Evolutionary conservation across 495 filamentous ascomycete species (phyloP).

Genomic region (Chlorociboria aeruginascens): DNA sequence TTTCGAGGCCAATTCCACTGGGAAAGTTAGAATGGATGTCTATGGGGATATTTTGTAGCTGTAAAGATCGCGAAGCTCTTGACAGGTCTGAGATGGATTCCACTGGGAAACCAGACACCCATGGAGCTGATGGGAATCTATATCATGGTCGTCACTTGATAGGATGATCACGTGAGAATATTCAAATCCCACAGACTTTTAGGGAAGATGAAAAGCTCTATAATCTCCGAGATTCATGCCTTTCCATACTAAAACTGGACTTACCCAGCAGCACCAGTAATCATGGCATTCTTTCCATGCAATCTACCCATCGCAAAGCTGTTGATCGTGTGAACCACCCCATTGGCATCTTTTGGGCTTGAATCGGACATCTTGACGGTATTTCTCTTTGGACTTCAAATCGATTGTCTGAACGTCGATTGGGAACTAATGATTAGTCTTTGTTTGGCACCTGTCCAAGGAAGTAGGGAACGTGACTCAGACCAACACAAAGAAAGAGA

Average conservation of each 20-base stretch:
- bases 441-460: too few species aligned
- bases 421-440: too few species aligned
- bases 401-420: too few species aligned
- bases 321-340: slow-evolving; percentile 17
- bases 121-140: too few species aligned
- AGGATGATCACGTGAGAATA: not conserved
- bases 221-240: too few species aligned
- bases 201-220: not conserved
- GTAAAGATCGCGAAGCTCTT: not conserved
- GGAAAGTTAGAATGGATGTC: not conserved
- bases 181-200: not conserved
- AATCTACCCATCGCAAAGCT: slow-evolving; percentile 45
- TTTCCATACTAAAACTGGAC: slow-evolving; percentile 17
- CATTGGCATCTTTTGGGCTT: not conserved
- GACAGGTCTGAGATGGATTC: not conserved
- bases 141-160: not conserved
- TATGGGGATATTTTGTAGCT: not conserved
- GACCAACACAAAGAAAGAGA: too few species aligned
- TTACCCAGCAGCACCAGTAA: slow-evolving; percentile 89
- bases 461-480: too few species aligned
- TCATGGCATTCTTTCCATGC: slow-evolving; percentile 82
- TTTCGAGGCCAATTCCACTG: slow-evolving; percentile 94
- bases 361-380: too few species aligned
- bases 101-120: too few species aligned
- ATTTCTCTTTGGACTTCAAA: too few species aligned